Conservation (phyloP, 768 basidiomycete species). For the Suillus bovinus region DNA sequence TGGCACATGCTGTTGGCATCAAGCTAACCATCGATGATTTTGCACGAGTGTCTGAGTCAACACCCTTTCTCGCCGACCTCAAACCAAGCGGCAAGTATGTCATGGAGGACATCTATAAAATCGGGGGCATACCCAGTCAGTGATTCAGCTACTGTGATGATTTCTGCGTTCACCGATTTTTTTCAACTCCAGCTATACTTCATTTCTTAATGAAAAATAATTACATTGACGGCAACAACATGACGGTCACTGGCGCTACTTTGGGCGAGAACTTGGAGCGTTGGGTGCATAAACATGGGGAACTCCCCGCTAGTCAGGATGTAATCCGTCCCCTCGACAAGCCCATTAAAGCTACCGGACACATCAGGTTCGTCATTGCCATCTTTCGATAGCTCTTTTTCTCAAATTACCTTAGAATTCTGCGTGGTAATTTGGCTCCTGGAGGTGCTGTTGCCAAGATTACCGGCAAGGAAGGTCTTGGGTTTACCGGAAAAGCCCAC, state of each 20-base stretch:
- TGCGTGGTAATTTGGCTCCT: constrained; percentile 90
- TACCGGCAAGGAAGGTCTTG: constrained; percentile 91
- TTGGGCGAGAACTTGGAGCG: constrained; percentile 91
- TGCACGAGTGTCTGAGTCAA: constrained; percentile 88
- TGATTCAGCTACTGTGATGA: constrained; percentile 10
- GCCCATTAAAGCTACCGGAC: constrained; percentile 88
- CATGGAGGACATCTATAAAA: constrained; percentile 95
- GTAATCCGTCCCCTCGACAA: constrained; percentile 85
- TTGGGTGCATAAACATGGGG: constrained; percentile 82
- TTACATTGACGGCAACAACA: constrained; percentile 84
- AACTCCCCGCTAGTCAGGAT: constrained; percentile 72
- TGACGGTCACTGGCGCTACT: constrained; percentile 89
- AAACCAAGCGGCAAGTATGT: constrained; percentile 98
- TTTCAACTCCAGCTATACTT: constrained; percentile 62
- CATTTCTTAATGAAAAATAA: constrained; percentile 84
- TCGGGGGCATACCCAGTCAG: constrained; percentile 95
- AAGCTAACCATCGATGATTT: constrained; percentile 89
- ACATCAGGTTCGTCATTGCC: constrained; percentile 66
- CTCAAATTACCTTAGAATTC: constrained; percentile 53
- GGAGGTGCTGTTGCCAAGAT: constrained; percentile 96
- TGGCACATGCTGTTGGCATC: constrained; percentile 95
- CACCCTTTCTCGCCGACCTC: constrained; percentile 93
- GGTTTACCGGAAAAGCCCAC: constrained; percentile 89
- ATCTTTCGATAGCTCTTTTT: constrained; percentile 9
- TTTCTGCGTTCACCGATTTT: not conserved